phyloP scores from a whole-genome alignment of 805 yeast genomes.

The Suhomyces vadensis region DNA sequence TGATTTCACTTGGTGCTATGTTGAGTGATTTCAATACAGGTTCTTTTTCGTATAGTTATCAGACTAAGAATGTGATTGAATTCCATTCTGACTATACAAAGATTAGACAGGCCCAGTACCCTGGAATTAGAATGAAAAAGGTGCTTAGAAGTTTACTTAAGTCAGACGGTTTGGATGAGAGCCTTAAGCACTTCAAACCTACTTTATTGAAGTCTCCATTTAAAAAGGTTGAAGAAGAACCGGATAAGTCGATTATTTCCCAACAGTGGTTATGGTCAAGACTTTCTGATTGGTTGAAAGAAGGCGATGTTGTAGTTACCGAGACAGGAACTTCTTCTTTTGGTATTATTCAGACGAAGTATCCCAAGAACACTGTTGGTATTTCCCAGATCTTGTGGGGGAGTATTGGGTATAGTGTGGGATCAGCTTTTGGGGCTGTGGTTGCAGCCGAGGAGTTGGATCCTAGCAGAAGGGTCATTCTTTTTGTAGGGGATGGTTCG shows the following conservation, averaged over 20 bases:
- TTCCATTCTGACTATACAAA: slow-evolving; percentile 24
- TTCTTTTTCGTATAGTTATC: slow-evolving; percentile 21
- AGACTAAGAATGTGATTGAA: slow-evolving; percentile 23
- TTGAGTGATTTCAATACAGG: slow-evolving; percentile 27
- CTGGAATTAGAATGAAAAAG: slow-evolving; percentile 22
- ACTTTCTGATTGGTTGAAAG: slow-evolving; percentile 26
- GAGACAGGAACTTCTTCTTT: slow-evolving; percentile 32
- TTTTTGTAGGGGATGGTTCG: slow-evolving; percentile 46
- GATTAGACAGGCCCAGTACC: slow-evolving; percentile 18
- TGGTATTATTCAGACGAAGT: slow-evolving; percentile 27
- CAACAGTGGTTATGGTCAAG: slow-evolving; percentile 29
- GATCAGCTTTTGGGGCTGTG: slow-evolving; percentile 31
- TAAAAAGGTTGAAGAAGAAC: slow-evolving; percentile 6
- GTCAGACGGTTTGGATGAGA: slow-evolving; percentile 8
- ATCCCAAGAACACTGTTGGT: slow-evolving; percentile 25
- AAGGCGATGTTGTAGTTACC: slow-evolving; percentile 29
- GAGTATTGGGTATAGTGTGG: slow-evolving; percentile 29
- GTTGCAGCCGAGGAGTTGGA: slow-evolving; percentile 27
- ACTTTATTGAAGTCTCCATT: slow-evolving; percentile 17
- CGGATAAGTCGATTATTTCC: slow-evolving; percentile 15
- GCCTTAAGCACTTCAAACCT: slow-evolving; percentile 15
- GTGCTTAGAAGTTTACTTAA: slow-evolving; percentile 14
- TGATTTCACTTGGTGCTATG: slow-evolving; percentile 24
- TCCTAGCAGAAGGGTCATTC: slow-evolving; percentile 31
- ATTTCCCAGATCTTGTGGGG: slow-evolving; percentile 32